A percentile compares a stretch with the other conserved stretches of the same genome.
Conservation (phyloP, 2,329 filamentous ascomycete genomes). For the Stachybotrys elegans region DNA sequence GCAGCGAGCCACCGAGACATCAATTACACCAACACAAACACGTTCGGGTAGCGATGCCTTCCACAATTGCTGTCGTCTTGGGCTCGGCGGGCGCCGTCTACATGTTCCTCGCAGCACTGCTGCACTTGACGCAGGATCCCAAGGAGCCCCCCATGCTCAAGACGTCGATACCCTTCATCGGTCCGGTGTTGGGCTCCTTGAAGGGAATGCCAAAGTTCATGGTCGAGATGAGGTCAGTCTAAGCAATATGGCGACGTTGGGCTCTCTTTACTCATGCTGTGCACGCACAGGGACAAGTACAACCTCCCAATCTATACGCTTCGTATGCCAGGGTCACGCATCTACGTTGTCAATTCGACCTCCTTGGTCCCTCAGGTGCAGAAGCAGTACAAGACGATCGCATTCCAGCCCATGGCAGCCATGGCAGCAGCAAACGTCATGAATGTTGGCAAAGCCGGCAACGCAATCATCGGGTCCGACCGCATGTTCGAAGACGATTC, state of each 20-base stretch:
- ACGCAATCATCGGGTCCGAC: neutral
- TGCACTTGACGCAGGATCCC: neutral
- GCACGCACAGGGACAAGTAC: neutral
- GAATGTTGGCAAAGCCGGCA: neutral
- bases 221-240: neutral
- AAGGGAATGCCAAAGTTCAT: neutral
- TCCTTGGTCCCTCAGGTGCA: neutral
- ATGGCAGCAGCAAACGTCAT: neutral
- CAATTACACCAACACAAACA: too few species aligned
- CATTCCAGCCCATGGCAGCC: neutral
- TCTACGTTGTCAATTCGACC: neutral
- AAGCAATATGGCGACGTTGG: neutral
- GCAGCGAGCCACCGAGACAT: too few species aligned
- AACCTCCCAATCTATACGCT: constrained; percentile 1
- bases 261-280: neutral
- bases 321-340: neutral
- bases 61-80: neutral
- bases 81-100: neutral
- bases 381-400: neutral
- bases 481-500: neutral
- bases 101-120: neutral
- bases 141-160: neutral
- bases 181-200: neutral
- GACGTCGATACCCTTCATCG: neutral
- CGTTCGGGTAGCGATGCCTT: neutral